Percentiles rank a stretch among this genome's conserved stretches.
Evolutionary conservation across 495 filamentous ascomycete species (phyloP).

Genomic region (Talaromyces proteolyticus): DNA sequence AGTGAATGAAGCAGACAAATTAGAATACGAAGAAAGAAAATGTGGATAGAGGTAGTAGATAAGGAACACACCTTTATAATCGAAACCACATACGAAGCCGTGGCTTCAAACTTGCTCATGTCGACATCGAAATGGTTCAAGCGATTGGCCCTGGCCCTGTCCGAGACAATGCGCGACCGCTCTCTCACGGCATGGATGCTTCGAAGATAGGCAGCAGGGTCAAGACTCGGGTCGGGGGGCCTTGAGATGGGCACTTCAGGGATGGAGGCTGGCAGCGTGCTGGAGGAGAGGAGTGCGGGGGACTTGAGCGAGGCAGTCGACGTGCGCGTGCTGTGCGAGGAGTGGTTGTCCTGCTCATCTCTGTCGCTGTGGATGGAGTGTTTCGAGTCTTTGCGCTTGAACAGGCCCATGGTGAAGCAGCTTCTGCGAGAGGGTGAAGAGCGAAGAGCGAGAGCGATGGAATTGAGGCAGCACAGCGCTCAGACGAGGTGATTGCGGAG

Average conservation of each 20-base stretch:
- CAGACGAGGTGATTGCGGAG: too few species aligned
- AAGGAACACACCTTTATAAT: slow-evolving; percentile 91
- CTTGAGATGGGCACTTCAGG: slow-evolving; percentile 69
- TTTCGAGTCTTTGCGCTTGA: slow-evolving; percentile 56
- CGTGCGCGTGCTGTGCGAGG: slow-evolving; percentile 43
- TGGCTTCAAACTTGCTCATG: slow-evolving; percentile 78
- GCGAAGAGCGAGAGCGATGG: too few species aligned
- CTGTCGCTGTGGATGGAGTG: slow-evolving; percentile 42
- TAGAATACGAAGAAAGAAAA: not conserved
- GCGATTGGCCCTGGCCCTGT: slow-evolving; percentile 72
- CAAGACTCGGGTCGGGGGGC: slow-evolving; percentile 82
- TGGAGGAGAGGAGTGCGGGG: slow-evolving; percentile 37
- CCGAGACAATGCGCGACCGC: slow-evolving; percentile 62
- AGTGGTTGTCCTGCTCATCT: slow-evolving; percentile 39
- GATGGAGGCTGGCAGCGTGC: slow-evolving; percentile 39
- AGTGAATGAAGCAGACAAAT: not conserved
- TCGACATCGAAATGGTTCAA: slow-evolving; percentile 91
- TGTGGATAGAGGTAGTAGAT: too few species aligned
- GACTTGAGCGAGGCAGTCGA: slow-evolving; percentile 53
- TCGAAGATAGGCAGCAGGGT: slow-evolving; percentile 87
- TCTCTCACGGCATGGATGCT: slow-evolving; percentile 89
- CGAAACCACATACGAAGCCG: slow-evolving; percentile 85
- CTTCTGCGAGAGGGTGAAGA: too few species aligned
- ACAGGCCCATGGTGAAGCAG: slow-evolving; percentile 70
- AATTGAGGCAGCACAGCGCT: too few species aligned